These are phyloP conservation scores for Penicillium sp. DNA, from an alignment of 2,329 filamentous ascomycete genomes.

Conservation along the genomic window DNA sequence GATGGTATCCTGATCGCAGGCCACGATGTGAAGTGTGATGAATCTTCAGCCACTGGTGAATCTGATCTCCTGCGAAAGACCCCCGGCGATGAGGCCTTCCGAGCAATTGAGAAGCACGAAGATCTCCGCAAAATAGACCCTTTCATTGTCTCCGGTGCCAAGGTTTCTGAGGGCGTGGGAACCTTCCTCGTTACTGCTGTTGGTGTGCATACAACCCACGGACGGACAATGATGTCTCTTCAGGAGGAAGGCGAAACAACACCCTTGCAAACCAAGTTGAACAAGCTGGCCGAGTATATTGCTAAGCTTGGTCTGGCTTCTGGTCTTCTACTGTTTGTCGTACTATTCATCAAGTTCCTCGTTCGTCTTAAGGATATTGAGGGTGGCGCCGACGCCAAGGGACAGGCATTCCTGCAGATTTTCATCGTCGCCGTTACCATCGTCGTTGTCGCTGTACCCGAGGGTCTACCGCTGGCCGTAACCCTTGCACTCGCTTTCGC, in stretches of 20 bases:
- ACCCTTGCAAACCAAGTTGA: slow-evolving; percentile 76
- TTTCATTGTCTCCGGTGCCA: slow-evolving; percentile 79
- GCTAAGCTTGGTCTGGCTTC: slow-evolving; percentile 74
- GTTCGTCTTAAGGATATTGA: slow-evolving; percentile 60
- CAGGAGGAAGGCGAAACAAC: slow-evolving; percentile 77
- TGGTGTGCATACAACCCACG: slow-evolving; percentile 73
- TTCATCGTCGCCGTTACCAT: slow-evolving; percentile 63
- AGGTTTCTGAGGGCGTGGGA: slow-evolving; percentile 75
- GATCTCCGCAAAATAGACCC: slow-evolving; percentile 70
- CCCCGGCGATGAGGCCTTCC: slow-evolving; percentile 65
- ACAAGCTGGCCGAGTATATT: slow-evolving; percentile 76
- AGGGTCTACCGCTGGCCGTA: slow-evolving; percentile 64
- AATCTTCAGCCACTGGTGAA: slow-evolving; percentile 77
- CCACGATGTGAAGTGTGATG: slow-evolving; percentile 69
- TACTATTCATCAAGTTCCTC: slow-evolving; percentile 77
- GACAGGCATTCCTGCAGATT: slow-evolving; percentile 61
- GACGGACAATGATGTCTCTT: slow-evolving; percentile 77
- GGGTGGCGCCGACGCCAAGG: slow-evolving; percentile 53
- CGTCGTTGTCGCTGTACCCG: slow-evolving; percentile 63
- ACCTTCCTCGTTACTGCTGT: slow-evolving; percentile 75
- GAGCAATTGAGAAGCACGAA: slow-evolving; percentile 63
- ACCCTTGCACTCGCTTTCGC: slow-evolving; percentile 66
- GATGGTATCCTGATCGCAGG: slow-evolving; percentile 72
- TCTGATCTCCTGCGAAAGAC: slow-evolving; percentile 73
- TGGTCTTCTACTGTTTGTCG: slow-evolving; percentile 74